These are phyloP conservation scores for Hemileia vastatrix DNA, from an alignment of 1,284 basidiomycete species.

Conservation along the genomic window DNA sequence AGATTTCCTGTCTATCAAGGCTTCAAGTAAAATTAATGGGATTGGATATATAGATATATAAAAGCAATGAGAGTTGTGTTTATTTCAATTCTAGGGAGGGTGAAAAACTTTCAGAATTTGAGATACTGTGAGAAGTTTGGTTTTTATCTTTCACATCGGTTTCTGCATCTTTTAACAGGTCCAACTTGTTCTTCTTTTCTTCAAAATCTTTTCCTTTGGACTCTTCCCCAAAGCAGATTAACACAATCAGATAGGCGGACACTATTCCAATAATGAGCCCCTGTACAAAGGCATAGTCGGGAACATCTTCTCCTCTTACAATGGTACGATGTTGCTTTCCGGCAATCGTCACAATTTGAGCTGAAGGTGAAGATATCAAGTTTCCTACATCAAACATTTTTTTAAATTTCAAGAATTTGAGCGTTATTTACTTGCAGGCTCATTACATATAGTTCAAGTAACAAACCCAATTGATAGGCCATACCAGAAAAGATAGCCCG, in stretches of 20 bases:
- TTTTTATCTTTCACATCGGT: too few relatives aligned
- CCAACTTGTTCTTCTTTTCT: too few relatives aligned
- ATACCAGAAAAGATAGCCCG: constrained; percentile 87
- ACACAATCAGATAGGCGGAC: constrained; percentile 37
- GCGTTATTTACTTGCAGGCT: constrained; percentile 14
- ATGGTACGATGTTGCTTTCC: constrained; percentile 50
- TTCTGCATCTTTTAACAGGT: too few relatives aligned
- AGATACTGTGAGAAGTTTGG: too few relatives aligned
- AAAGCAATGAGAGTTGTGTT: too few relatives aligned
- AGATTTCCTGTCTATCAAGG: too few relatives aligned
- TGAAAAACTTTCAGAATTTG: too few relatives aligned
- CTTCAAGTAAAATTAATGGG: too few relatives aligned
- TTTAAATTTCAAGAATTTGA: not conserved
- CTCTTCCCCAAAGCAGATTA: constrained; percentile 33
- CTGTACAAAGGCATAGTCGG: constrained; percentile 53
- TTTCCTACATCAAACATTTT: constrained; percentile 41
- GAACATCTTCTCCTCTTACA: constrained; percentile 51
- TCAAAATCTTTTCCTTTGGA: constrained; percentile 7
- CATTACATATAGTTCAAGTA: constrained; percentile 33
- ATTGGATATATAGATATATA: too few relatives aligned
- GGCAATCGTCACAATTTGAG: constrained; percentile 78
- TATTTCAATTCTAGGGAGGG: too few relatives aligned
- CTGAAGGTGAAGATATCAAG: constrained; percentile 75
- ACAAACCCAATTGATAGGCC: constrained; percentile 74
- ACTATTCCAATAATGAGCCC: constrained; percentile 69